These are phyloP conservation scores for Colletotrichum australisinense DNA, from an alignment of 2,329 filamentous ascomycete species.

Conservation along the genomic window DNA sequence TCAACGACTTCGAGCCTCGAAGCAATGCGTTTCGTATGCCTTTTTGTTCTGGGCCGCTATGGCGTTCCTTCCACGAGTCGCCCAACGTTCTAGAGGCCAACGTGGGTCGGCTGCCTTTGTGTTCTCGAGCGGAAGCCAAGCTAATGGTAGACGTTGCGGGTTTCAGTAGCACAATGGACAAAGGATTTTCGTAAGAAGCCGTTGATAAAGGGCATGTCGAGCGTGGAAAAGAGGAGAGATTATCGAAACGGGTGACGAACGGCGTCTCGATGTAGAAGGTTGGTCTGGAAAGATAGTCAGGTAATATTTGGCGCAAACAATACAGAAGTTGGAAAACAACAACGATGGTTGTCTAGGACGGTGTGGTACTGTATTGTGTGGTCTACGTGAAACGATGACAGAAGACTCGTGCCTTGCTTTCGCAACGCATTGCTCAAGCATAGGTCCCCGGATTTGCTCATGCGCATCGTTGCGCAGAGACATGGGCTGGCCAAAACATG, in stretches of 20 bases:
- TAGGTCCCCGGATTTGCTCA: conserved; percentile 28
- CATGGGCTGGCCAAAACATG: conserved; percentile 16
- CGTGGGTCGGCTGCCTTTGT: conserved; percentile 19
- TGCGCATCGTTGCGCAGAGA: conserved; percentile 29
- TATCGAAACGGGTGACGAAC: not conserved
- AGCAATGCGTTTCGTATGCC: not conserved
- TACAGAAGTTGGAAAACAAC: conserved; percentile 1
- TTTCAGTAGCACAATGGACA: conserved; percentile 15
- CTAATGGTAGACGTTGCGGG: conserved; percentile 12
- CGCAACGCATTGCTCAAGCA: conserved; percentile 6
- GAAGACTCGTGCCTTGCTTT: conserved; percentile 21
- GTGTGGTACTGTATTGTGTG: conserved; percentile 4
- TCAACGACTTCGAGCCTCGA: conserved; percentile 4
- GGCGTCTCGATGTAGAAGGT: not conserved
- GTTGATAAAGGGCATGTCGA: not conserved
- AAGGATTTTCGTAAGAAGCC: conserved; percentile 9
- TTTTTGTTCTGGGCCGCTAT: conserved; percentile 2
- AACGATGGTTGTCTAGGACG: conserved; percentile 4
- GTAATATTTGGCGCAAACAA: conserved; percentile 3
- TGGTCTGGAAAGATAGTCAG: not conserved
- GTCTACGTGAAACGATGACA: conserved; percentile 15
- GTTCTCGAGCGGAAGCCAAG: not conserved
- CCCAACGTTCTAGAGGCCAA: not conserved
- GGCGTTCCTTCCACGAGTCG: conserved; percentile 8
- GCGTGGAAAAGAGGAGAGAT: not conserved